phyloP scores from a whole-genome alignment of 2,329 filamentous ascomycete genomes.

The Xylariales sp. region DNA sequence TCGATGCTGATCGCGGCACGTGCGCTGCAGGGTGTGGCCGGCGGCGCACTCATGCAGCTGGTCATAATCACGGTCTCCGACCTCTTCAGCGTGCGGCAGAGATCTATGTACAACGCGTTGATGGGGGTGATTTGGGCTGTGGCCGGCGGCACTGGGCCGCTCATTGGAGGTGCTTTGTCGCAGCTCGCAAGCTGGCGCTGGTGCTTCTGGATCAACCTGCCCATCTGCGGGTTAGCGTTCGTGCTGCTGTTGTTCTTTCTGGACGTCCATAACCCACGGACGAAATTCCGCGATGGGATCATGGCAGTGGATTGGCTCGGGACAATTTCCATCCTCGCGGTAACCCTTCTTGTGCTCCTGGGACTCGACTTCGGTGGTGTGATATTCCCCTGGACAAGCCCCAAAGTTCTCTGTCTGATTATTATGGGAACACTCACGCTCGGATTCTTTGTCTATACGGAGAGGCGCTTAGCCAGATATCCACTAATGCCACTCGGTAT shows the following conservation, averaged over 20 bases:
- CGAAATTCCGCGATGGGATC: conserved; percentile 36
- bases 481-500: conserved; percentile 28
- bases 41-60: conserved; percentile 29
- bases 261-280: conserved; percentile 36
- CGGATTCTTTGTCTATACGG: conserved; percentile 24
- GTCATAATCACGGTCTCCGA: conserved; percentile 31
- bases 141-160: conserved; percentile 14
- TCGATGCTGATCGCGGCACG: conserved; percentile 30
- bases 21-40: conserved; percentile 28
- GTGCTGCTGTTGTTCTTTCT: conserved; percentile 20
- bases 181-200: conserved; percentile 16
- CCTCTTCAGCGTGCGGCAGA: conserved; percentile 28
- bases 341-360: conserved; percentile 30
- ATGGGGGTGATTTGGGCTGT: conserved; percentile 48
- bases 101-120: conserved; percentile 15
- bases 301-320: conserved; percentile 41
- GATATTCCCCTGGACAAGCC: conserved; percentile 29
- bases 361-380: conserved; percentile 36
- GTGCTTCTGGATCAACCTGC: conserved; percentile 21
- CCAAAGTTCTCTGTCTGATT: conserved; percentile 28
- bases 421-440: conserved; percentile 33
- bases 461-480: conserved; percentile 29
- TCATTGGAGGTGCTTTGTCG: conserved; percentile 18
- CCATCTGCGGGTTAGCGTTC: conserved; percentile 13
- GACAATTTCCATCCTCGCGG: conserved; percentile 28